Conservation (phyloP, 192 early-diverging fungal genomes). For the Phlyctochytrium arcticum region DNA sequence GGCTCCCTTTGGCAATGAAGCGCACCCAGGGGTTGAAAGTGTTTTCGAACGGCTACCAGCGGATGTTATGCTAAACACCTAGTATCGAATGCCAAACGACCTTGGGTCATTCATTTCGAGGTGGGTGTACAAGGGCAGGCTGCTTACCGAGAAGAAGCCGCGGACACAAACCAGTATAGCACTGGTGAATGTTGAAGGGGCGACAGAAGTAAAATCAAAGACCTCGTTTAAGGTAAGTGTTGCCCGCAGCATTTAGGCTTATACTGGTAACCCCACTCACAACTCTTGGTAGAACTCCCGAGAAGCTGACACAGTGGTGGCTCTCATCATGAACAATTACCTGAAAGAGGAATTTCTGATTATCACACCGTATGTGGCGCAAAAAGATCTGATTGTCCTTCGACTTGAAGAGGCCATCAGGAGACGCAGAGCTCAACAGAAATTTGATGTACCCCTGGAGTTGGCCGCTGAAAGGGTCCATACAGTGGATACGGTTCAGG, state of each 20-base stretch:
- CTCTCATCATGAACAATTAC: neutral
- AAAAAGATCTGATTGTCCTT: neutral
- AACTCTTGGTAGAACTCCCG: too few species aligned
- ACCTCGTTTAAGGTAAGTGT: too few species aligned
- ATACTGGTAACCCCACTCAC: too few species aligned
- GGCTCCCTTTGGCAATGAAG: neutral
- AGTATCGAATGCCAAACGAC: neutral
- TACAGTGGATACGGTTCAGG: neutral
- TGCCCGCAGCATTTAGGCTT: too few species aligned
- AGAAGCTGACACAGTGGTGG: neutral
- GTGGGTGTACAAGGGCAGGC: neutral
- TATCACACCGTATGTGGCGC: neutral
- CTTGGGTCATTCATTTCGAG: neutral
- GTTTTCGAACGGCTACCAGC: neutral
- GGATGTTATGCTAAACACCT: neutral
- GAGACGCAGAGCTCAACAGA: neutral
- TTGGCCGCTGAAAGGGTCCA: neutral
- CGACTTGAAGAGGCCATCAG: neutral
- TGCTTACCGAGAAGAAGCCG: neutral
- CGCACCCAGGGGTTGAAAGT: neutral
- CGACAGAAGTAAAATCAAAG: too few species aligned
- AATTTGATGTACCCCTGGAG: neutral
- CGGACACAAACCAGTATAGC: neutral
- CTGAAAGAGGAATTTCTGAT: neutral
- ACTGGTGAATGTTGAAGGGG: neutral